Evolutionary conservation across 305 asterid species (phyloP).

Genomic region (Caryopteris hybrid): DNA sequence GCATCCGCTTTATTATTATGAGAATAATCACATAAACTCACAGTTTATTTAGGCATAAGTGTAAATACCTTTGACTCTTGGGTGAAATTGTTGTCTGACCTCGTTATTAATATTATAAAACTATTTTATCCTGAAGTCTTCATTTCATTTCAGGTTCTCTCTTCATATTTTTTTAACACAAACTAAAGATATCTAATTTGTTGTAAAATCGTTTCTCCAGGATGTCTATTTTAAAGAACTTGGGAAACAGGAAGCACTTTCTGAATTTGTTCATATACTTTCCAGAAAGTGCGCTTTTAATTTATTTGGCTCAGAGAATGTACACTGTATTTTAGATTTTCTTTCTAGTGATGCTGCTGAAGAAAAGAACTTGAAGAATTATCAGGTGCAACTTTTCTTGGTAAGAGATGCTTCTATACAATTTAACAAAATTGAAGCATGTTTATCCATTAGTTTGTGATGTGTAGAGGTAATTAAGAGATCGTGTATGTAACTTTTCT

Average conservation of each 20-base stretch:
- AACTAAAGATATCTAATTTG: constrained; percentile 24
- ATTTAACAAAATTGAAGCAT: constrained; percentile 1
- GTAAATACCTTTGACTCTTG: not conserved
- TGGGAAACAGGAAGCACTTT: constrained; percentile 40
- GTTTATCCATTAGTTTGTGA: not conserved
- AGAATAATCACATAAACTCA: not conserved
- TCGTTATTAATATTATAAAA: too few species aligned
- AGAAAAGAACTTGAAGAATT: constrained; percentile 40
- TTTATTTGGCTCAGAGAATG: constrained; percentile 61
- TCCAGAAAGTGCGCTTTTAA: constrained; percentile 58
- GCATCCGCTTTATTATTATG: constrained; percentile 8
- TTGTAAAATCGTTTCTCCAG: constrained; percentile 41
- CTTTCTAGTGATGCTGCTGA: constrained; percentile 44
- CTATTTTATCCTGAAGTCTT: not conserved
- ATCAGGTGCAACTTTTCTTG: constrained; percentile 64
- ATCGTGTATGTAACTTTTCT: not conserved
- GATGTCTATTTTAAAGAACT: constrained; percentile 47
- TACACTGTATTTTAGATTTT: constrained; percentile 50
- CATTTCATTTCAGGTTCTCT: constrained; percentile 10
- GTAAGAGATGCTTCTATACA: constrained; percentile 40
- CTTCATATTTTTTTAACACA: constrained; percentile 14
- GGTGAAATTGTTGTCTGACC: too few species aligned
- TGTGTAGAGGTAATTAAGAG: not conserved
- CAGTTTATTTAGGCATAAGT: not conserved
- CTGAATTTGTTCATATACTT: constrained; percentile 58